Evolutionary conservation across 306 rosid species (phyloP).

Genomic region (Argentina anserina): DNA sequence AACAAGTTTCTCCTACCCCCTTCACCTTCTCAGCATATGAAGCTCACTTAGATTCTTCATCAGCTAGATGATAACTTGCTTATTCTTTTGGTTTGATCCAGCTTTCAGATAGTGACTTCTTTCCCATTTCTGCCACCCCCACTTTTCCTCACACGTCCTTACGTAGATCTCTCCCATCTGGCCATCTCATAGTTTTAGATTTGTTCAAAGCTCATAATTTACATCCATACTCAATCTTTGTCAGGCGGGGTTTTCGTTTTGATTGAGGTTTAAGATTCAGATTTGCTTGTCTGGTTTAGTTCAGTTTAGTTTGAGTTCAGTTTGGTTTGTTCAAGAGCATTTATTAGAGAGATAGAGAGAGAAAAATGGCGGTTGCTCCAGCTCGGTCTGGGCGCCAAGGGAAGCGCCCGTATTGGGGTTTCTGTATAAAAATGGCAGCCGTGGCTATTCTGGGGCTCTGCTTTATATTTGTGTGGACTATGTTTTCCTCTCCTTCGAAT

Average conservation of each 20-base stretch:
- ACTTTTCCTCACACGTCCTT: background rate
- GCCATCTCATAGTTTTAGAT: background rate
- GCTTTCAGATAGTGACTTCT: background rate
- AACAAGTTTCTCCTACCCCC: slow-evolving; percentile 11
- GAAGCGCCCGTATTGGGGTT: slow-evolving; percentile 66
- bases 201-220: background rate
- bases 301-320: background rate
- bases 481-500: slow-evolving; percentile 65
- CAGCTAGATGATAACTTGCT: background rate
- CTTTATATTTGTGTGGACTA: slow-evolving; percentile 74
- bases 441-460: slow-evolving; percentile 74
- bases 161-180: slow-evolving; percentile 1
- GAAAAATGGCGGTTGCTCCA: slow-evolving; percentile 67
- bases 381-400: slow-evolving; percentile 65
- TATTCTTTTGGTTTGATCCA: background rate
- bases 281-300: slow-evolving; percentile 7
- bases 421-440: slow-evolving; percentile 72
- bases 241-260: background rate
- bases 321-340: slow-evolving; percentile 18
- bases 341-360: slow-evolving; percentile 8
- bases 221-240: background rate
- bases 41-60: background rate
- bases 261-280: slow-evolving; percentile 10
- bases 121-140: background rate
- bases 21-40: background rate